A percentile compares a stretch with the other conserved stretches of the same genome.
These are phyloP conservation scores for Jaenimonas drosophilae DNA, from an alignment of 208 protist genomes.

Conservation along the genomic window DNA sequence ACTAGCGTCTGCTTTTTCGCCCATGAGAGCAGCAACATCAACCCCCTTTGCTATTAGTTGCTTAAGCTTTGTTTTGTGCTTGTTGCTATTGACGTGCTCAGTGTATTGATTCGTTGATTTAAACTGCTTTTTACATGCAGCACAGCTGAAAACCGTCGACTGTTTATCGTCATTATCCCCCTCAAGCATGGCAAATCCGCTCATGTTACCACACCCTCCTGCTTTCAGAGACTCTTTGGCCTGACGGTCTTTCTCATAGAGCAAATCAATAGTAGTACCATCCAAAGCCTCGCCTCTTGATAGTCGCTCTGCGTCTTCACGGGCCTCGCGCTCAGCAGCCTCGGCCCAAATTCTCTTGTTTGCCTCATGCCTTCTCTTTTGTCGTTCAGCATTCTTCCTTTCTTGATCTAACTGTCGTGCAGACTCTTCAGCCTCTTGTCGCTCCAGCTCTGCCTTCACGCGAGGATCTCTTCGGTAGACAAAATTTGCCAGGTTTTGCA, in stretches of 20 bases:
- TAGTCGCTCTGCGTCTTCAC: conserved; percentile 51
- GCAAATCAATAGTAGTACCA: conserved; percentile 63
- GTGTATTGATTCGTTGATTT: conserved; percentile 74
- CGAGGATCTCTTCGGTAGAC: conserved; percentile 82
- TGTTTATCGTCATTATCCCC: conserved; percentile 18
- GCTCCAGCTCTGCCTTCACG: conserved; percentile 49
- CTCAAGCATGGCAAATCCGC: conserved; percentile 70
- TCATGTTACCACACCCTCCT: conserved; percentile 17
- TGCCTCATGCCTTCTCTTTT: conserved; percentile 46
- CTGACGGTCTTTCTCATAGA: conserved; percentile 78
- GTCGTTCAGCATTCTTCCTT: conserved; percentile 37
- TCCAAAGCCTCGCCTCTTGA: conserved; percentile 70
- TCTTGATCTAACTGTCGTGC: conserved; percentile 45
- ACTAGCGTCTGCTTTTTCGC: conserved; percentile 12
- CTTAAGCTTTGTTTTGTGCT: conserved; percentile 85
- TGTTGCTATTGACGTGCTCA: conserved; percentile 81
- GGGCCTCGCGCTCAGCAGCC: conserved; percentile 72
- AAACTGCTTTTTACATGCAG: conserved; percentile 85
- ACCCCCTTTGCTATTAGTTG: conserved; percentile 72
- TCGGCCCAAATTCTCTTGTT: conserved; percentile 76
- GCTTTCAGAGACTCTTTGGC: conserved; percentile 41
- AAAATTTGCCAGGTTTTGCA: conserved; percentile 66
- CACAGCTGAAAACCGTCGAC: conserved; percentile 42
- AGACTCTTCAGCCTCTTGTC: conserved; percentile 47
- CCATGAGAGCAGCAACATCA: conserved; percentile 64